Percentiles rank a stretch among this genome's conserved stretches.
Conservation (phyloP, 2,329 filamentous ascomycete genomes). For the Monilinia fructigena region DNA sequence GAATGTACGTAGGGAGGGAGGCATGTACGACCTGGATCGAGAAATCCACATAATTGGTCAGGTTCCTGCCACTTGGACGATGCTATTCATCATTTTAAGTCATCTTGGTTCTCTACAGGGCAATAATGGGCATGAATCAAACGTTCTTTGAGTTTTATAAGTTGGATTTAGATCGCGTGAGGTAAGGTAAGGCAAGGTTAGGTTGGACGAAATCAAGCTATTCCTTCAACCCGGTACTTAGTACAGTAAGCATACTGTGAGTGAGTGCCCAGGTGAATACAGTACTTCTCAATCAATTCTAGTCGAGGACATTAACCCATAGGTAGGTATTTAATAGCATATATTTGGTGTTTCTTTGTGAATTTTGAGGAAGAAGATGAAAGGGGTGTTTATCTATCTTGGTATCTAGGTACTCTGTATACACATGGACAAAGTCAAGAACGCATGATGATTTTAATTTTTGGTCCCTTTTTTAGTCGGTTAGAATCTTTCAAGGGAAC, state of each 20-base stretch:
- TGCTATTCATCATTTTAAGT: neutral
- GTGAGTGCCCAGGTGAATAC: too few species aligned
- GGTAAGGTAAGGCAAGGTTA: neutral
- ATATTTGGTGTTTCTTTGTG: too few species aligned
- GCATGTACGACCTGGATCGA: neutral
- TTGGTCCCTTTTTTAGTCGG: too few species aligned
- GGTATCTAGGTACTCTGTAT: too few species aligned
- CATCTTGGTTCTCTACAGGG: neutral
- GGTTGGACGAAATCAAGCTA: neutral
- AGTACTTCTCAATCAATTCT: neutral
- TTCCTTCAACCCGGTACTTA: conserved; percentile 4
- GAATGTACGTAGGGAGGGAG: neutral
- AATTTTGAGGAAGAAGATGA: too few species aligned
- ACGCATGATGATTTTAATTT: neutral
- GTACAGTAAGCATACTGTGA: neutral
- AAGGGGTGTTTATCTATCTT: too few species aligned
- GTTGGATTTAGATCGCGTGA: neutral
- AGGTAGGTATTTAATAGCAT: too few species aligned
- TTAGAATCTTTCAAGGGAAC: too few species aligned
- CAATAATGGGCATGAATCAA: neutral
- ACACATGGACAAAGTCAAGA: neutral
- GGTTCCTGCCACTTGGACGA: neutral
- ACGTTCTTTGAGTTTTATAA: neutral
- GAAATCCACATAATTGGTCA: neutral
- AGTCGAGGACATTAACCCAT: neutral